A percentile compares a stretch with the other conserved stretches of the same genome.
Conservation (phyloP, 2,329 filamentous ascomycete species). For the Claviceps citrina region DNA sequence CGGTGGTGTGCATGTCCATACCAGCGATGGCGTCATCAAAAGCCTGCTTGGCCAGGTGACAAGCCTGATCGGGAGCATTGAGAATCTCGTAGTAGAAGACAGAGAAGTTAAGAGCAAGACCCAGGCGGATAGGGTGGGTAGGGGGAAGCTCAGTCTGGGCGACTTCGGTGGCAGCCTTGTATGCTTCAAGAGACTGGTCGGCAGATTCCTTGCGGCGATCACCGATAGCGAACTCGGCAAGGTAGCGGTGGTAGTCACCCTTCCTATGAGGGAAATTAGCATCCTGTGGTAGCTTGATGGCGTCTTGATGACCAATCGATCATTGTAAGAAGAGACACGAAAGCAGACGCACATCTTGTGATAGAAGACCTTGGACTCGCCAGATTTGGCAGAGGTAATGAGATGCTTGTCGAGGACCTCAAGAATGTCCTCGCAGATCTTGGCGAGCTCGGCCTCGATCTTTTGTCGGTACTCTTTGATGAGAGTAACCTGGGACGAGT, state of each 20-base stretch:
- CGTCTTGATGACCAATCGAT: no score
- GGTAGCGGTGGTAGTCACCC: constrained; percentile 98
- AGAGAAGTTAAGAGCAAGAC: constrained; percentile 96
- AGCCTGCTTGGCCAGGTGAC: constrained; percentile 96
- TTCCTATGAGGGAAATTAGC: constrained; percentile 47
- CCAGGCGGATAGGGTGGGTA: constrained; percentile 94
- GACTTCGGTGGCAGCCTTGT: constrained; percentile 93
- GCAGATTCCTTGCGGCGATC: constrained; percentile 92
- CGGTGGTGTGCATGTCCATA: constrained; percentile 17
- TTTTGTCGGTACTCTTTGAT: constrained; percentile 99
- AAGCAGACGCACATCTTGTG: constrained; percentile 70
- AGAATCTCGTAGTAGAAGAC: constrained; percentile 99
- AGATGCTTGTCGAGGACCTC: constrained; percentile 87
- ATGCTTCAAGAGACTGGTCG: constrained; percentile 88
- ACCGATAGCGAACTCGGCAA: constrained; percentile 88
- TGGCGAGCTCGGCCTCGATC: constrained; percentile 91
- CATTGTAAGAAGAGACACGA: background rate
- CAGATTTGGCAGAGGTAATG: constrained; percentile 83
- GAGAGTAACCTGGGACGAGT: constrained; percentile 71
- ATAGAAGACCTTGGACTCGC: constrained; percentile 99
- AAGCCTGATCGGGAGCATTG: constrained; percentile 94
- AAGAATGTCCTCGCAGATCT: constrained; percentile 96
- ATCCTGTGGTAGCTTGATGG: background rate
- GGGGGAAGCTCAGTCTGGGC: constrained; percentile 94
- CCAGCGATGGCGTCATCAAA: constrained; percentile 94